Conservation (phyloP, 106 monocot genomes). For the Alisma plantagoaquatica region DNA sequence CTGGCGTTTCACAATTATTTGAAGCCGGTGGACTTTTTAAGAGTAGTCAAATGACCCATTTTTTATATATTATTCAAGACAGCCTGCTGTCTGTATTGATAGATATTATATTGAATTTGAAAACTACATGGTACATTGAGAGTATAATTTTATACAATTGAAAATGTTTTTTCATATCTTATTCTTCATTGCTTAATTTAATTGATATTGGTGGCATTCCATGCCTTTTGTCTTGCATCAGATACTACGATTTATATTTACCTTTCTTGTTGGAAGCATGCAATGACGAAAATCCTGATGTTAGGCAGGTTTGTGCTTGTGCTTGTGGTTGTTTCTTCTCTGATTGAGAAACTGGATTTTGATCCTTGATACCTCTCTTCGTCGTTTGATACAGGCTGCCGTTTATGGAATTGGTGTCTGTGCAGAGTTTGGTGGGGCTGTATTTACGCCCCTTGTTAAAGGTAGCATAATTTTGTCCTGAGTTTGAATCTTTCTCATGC, state of each 20-base stretch:
- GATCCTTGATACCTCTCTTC: too few species aligned
- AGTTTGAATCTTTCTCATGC: too few species aligned
- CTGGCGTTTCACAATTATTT: too few species aligned
- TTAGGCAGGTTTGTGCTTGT: constrained; percentile 53
- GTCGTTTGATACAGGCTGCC: too few species aligned
- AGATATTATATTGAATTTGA: too few species aligned
- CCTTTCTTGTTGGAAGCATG: constrained; percentile 92
- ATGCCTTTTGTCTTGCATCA: constrained; percentile 13
- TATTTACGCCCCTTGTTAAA: constrained; percentile 85
- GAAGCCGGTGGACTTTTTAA: too few species aligned
- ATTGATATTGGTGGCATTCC: background rate
- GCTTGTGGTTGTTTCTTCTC: background rate
- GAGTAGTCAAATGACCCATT: too few species aligned
- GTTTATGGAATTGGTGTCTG: constrained; percentile 95
- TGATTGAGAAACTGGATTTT: too few species aligned
- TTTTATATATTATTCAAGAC: too few species aligned
- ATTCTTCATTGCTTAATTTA: background rate
- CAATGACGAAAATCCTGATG: constrained; percentile 85
- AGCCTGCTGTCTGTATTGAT: too few species aligned
- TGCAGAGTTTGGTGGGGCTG: constrained; percentile 84
- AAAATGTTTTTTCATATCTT: background rate
- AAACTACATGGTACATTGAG: too few species aligned
- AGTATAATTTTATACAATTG: too few species aligned
- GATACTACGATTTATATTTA: constrained; percentile 87
- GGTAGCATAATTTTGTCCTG: constrained; percentile 27